phyloP scores from a whole-genome alignment of 192 early-diverging fungal genomes.

The Glomus cerebriforme region DNA sequence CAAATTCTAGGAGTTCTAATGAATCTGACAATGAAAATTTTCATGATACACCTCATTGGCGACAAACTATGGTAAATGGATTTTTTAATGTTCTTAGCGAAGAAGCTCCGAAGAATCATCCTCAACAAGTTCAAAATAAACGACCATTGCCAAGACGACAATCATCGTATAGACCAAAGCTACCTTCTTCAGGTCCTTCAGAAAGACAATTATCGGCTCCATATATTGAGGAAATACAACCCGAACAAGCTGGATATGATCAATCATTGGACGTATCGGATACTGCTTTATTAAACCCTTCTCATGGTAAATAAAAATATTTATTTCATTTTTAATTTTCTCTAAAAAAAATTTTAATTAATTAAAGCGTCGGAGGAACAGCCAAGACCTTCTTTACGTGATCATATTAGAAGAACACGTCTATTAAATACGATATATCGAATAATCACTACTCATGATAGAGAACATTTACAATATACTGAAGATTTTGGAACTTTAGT shows the following conservation, averaged over 20 bases:
- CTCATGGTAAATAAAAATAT: neutral
- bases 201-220: slow-evolving; percentile 19
- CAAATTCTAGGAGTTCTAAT: too few species aligned
- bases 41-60: too few species aligned
- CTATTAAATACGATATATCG: neutral
- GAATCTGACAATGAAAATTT: too few species aligned
- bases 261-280: neutral
- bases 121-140: neutral
- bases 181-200: neutral
- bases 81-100: too few species aligned
- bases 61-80: too few species aligned
- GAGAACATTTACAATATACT: slow-evolving; percentile 10
- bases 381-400: neutral
- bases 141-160: neutral
- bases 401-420: neutral
- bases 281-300: neutral
- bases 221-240: slow-evolving; percentile 19
- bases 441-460: neutral
- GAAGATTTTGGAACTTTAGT: neutral
- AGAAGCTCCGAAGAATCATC: neutral
- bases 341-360: neutral
- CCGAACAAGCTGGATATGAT: slow-evolving; percentile 9
- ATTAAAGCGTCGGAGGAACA: too few species aligned
- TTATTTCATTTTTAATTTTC: neutral
- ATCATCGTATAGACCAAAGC: neutral